Percentiles rank a stretch among this genome's conserved stretches.
Conservation (phyloP, 176 grass and related monocot species). For the Microstegium vimineum region DNA sequence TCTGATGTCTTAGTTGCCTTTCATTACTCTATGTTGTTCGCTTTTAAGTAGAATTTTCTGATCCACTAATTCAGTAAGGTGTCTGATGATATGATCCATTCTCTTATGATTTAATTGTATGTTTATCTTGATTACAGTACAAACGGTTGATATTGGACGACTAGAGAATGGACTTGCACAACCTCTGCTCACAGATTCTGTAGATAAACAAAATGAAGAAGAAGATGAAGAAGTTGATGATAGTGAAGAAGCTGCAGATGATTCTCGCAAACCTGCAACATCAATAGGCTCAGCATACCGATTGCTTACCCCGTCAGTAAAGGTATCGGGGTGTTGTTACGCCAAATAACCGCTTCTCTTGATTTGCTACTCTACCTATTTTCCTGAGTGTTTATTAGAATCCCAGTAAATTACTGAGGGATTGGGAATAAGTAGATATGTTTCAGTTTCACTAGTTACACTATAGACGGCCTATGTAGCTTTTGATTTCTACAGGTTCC, state of each 20-base stretch:
- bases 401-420: background rate
- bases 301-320: constrained; percentile 92
- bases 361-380: background rate
- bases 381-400: background rate
- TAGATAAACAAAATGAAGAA: constrained; percentile 61
- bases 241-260: constrained; percentile 63
- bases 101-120: constrained; percentile 8
- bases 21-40: background rate
- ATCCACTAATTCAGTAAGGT: background rate
- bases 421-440: background rate
- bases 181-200: constrained; percentile 54
- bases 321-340: constrained; percentile 41
- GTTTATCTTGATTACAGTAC: constrained; percentile 42
- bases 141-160: constrained; percentile 35
- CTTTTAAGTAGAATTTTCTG: background rate
- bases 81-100: background rate
- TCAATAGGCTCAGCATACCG: constrained; percentile 85
- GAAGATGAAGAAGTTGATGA: constrained; percentile 64
- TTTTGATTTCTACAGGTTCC: background rate
- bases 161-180: constrained; percentile 79
- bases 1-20: constrained; percentile 24
- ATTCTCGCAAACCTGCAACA: constrained; percentile 71
- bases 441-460: background rate
- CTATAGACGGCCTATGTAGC: background rate
- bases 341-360: background rate